phyloP scores from a whole-genome alignment of 352 stramenopile genomes.

The Thraustotheca clavata region DNA sequence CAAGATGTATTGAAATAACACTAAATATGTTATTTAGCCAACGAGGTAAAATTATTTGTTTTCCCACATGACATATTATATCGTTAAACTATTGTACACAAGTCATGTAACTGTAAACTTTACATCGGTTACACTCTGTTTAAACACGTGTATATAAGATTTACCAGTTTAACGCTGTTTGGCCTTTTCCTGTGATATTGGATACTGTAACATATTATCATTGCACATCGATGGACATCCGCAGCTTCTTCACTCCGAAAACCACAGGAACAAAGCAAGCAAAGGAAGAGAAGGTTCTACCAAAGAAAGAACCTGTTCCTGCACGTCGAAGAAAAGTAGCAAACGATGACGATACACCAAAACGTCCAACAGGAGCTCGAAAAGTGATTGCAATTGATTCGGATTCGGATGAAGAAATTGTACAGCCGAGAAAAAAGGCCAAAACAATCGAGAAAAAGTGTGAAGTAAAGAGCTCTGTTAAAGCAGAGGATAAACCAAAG shows the following conservation, averaged over 20 bases:
- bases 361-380: background rate
- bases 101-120: background rate
- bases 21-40: too few species aligned
- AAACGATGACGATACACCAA: background rate
- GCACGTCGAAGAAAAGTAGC: background rate
- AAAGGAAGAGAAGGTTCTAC: background rate
- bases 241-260: conserved; percentile 72
- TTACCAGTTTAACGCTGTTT: background rate
- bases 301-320: background rate
- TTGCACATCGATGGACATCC: conserved; percentile 87
- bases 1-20: too few species aligned
- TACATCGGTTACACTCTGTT: background rate
- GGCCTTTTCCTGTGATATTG: background rate
- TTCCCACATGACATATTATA: too few species aligned
- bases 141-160: conserved; percentile 11
- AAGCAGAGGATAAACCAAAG: background rate
- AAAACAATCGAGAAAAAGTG: background rate
- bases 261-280: background rate
- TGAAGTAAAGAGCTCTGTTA: background rate
- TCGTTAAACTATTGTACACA: background rate
- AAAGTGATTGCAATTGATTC: conserved; percentile 20
- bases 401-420: conserved; percentile 14
- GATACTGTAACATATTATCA: background rate
- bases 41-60: too few species aligned
- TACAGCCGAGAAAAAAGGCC: conserved; percentile 9